Base-by-base conservation (phyloP, 257 asterid genomes). In the Penstemon newberryi region DNA sequence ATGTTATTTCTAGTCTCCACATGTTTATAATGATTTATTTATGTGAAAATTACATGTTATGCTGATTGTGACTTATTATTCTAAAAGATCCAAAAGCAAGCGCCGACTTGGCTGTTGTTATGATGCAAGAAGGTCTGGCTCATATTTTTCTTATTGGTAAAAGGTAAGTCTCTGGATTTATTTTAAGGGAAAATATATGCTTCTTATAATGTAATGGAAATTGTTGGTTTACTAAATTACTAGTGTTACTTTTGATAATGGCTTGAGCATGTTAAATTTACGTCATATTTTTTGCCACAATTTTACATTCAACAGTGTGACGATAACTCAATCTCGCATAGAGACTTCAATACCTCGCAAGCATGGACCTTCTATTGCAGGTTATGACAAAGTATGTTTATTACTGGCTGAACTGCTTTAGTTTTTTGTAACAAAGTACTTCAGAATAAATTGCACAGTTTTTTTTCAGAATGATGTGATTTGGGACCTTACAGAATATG, bases 291-390 rank as follows among this genome's bases (percentile, higher is more conserved):
- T 49, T 49, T 49, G 18, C 54, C 6, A 25, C n/a, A 49, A 10
- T 12, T 49, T 5, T 46, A 7, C 51, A 46, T 2, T 73, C 70
- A 75, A 80, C 92, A 93, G 99, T 36, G 83, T 93, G 75, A 93
- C 99, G 53, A 71, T 79, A 43, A 84, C 96, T 18, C 96, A 97
- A 66, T 66, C 95, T 61, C 95, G 95, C 61, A 70, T 90, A 72
- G 99, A 90, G 88, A 81, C 96, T 57, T 93, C 99, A 49, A 93
- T 93, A 73, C 99, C 99, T 43, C 95, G 97, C 75, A 93, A 93
- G 85, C 97, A 93, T 70, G 97, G 99, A 51, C 97, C 99, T 70
- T 86, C 92, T 36, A 62, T 90, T 73, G 96, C 96, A 37, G 96
- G 99, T 46, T 93, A 93, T 77, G 99, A 93, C 79, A 90, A 88